phyloP scores from a whole-genome alignment of 371 early-diverging fungal species.

The Choanephora cucurbitarum region DNA sequence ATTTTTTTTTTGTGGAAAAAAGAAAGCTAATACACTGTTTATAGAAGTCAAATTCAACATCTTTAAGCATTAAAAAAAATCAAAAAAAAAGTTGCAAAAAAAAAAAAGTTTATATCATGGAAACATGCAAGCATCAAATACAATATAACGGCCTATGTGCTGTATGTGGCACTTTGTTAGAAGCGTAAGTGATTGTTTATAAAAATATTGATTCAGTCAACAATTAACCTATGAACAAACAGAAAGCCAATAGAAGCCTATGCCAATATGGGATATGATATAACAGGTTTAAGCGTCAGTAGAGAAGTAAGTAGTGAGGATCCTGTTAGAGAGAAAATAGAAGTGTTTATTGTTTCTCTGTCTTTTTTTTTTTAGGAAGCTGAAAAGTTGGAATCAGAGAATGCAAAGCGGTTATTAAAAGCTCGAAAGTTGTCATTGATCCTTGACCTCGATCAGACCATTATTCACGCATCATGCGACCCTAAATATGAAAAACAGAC shows the following conservation, averaged over 20 bases:
- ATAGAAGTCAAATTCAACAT: too few relatives aligned
- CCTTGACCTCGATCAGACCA: slow-evolving; percentile 98
- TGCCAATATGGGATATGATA: slow-evolving; percentile 81
- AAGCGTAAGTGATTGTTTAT: slow-evolving; percentile 29
- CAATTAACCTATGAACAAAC: too few relatives aligned
- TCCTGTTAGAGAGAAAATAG: slow-evolving; percentile 7
- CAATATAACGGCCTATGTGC: slow-evolving; percentile 85
- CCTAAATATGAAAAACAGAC: slow-evolving; percentile 78
- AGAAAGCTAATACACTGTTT: too few relatives aligned
- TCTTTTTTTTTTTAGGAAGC: slow-evolving; percentile 65
- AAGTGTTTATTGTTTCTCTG: background rate
- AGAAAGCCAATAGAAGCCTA: background rate
- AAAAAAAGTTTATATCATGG: slow-evolving; percentile 15
- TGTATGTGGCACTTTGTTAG: slow-evolving; percentile 72
- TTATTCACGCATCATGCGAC: slow-evolving; percentile 96
- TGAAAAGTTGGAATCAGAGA: slow-evolving; percentile 72
- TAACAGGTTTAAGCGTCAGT: slow-evolving; percentile 72
- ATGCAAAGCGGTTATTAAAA: slow-evolving; percentile 63
- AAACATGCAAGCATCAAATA: slow-evolving; percentile 74
- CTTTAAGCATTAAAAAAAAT: too few relatives aligned
- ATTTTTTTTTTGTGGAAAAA: too few relatives aligned
- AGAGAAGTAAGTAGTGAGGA: slow-evolving; percentile 43
- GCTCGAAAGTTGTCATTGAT: slow-evolving; percentile 89
- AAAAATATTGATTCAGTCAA: too few relatives aligned
- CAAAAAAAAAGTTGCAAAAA: background rate